Percentiles rank a stretch among this genome's conserved stretches.
Evolutionary conservation across 495 filamentous ascomycete species (phyloP).

Genomic region (Aspergillus nanangensis): DNA sequence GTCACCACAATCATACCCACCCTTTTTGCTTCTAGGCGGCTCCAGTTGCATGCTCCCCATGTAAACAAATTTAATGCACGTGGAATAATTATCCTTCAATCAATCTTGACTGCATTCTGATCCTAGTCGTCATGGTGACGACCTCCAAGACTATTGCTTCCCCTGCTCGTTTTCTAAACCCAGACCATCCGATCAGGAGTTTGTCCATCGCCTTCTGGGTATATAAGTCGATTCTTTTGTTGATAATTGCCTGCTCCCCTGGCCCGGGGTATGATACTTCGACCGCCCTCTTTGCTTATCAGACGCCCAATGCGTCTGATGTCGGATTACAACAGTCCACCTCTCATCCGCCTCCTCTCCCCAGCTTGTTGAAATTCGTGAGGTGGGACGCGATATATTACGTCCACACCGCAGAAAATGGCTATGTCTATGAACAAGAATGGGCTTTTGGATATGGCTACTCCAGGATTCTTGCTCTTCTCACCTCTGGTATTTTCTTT

Average conservation of each 20-base stretch:
- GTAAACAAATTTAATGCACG: too few species aligned
- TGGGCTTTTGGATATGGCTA: slow-evolving; percentile 86
- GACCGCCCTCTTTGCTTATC: slow-evolving; percentile 52
- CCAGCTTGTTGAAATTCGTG: slow-evolving; percentile 50
- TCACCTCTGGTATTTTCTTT: slow-evolving; percentile 43
- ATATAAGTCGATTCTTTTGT: slow-evolving; percentile 74
- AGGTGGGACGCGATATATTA: slow-evolving; percentile 96
- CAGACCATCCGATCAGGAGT: slow-evolving; percentile 30
- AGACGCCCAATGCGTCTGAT: slow-evolving; percentile 8
- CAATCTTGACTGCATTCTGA: too few species aligned
- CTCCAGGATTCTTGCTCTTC: slow-evolving; percentile 43
- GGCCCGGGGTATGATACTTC: slow-evolving; percentile 89
- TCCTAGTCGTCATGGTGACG: slow-evolving; percentile 6
- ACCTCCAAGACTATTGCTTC: neutral
- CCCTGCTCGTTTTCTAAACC: slow-evolving; percentile 22
- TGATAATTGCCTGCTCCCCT: slow-evolving; percentile 58
- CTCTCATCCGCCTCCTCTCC: too few species aligned
- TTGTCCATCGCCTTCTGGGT: slow-evolving; percentile 35
- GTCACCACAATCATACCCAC: too few species aligned
- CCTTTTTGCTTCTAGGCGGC: too few species aligned
- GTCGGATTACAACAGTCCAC: slow-evolving; percentile 6
- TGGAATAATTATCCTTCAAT: too few species aligned
- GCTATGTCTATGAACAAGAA: slow-evolving; percentile 88
- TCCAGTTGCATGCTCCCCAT: too few species aligned
- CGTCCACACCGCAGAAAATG: slow-evolving; percentile 58